Evolutionary conservation across 768 basidiomycete genomes (phyloP).

Genomic region (Amanita molliuscula): DNA sequence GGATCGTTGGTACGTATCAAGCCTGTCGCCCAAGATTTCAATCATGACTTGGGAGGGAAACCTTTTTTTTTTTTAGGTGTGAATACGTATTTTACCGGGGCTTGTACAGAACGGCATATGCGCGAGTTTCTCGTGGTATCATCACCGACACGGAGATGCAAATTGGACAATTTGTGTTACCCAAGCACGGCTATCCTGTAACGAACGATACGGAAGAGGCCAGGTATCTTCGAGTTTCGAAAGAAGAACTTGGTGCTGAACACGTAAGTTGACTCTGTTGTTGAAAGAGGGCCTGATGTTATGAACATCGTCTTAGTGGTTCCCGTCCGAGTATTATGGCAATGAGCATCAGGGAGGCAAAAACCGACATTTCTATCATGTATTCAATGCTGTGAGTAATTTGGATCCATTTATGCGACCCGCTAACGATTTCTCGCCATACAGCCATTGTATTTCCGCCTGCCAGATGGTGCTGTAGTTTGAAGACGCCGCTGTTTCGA

Average conservation of each 20-base stretch:
- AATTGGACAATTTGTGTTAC: conserved; percentile 76
- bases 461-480: conserved; percentile 23
- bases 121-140: conserved; percentile 68
- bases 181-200: conserved; percentile 41
- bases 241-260: conserved; percentile 53
- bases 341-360: conserved; percentile 42
- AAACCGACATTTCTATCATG: conserved; percentile 69
- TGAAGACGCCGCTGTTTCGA: conserved; percentile 8
- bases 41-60: neutral
- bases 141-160: conserved; percentile 90
- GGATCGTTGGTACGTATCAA: conserved; percentile 51
- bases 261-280: conserved; percentile 34
- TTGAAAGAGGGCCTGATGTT: neutral
- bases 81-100: conserved; percentile 87
- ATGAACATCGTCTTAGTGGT: conserved; percentile 42
- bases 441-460: conserved; percentile 28
- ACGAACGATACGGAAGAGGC: conserved; percentile 51
- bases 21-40: neutral
- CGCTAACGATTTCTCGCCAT: conserved; percentile 8
- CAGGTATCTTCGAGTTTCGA: conserved; percentile 55
- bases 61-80: conserved; percentile 45
- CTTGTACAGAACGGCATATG: conserved; percentile 72
- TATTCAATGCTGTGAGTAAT: conserved; percentile 53
- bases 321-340: conserved; percentile 64
- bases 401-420: neutral